A percentile compares a stretch with the other conserved stretches of the same genome.
These are phyloP conservation scores for Fusarium robinianum DNA, from an alignment of 2,329 filamentous ascomycete species.

Conservation along the genomic window DNA sequence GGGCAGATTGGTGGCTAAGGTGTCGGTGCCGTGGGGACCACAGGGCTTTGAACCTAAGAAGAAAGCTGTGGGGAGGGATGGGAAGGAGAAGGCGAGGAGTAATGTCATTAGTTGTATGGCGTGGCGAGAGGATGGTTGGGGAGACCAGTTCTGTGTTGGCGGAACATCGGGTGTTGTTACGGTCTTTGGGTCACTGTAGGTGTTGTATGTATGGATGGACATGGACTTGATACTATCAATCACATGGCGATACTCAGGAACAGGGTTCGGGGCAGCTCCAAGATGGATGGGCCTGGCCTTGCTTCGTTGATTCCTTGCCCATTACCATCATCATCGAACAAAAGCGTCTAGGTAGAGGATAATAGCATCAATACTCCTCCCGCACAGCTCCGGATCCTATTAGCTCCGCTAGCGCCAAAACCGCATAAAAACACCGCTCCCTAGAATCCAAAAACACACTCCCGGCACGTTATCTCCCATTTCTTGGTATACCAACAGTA, in stretches of 20 bases:
- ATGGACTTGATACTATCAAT: neutral
- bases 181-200: conserved; percentile 56
- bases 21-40: conserved; percentile 63
- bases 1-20: conserved; percentile 66
- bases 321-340: conserved; percentile 19
- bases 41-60: conserved; percentile 53
- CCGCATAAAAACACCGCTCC: conserved; percentile 15
- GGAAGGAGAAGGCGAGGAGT: conserved; percentile 61
- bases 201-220: neutral
- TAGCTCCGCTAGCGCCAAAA: conserved; percentile 30
- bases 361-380: conserved; percentile 6
- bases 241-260: too few relatives aligned
- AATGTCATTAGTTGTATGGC: conserved; percentile 66
- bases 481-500: conserved; percentile 18
- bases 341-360: neutral
- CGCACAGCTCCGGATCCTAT: conserved; percentile 14
- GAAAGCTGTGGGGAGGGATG: conserved; percentile 61
- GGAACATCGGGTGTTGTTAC: conserved; percentile 69
- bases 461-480: neutral
- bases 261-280: too few relatives aligned
- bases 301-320: conserved; percentile 8
- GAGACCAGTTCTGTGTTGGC: conserved; percentile 67
- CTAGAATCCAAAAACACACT: conserved; percentile 11
- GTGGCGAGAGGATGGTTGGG: conserved; percentile 66
- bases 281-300: too few relatives aligned